phyloP scores from a whole-genome alignment of 257 asterid genomes.

The Ilex asprella region DNA sequence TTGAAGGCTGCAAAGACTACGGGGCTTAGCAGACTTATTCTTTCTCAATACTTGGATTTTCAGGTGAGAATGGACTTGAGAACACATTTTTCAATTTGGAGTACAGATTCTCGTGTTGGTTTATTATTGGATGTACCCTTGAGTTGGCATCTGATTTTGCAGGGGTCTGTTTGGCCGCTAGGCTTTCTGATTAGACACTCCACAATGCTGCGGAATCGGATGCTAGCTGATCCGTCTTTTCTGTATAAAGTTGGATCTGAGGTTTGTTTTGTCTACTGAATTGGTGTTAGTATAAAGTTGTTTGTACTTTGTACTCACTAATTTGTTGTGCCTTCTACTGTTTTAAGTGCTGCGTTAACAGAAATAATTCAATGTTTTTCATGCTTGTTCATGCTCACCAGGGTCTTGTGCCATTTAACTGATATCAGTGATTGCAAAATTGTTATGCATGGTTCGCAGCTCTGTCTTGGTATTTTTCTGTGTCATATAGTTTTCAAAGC shows the following conservation, averaged over 20 bases:
- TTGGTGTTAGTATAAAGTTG: constrained; percentile 1
- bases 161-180: constrained; percentile 75
- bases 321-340: not conserved
- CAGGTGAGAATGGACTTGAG: constrained; percentile 40
- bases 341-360: not conserved
- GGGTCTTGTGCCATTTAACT: too few species aligned
- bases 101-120: not conserved
- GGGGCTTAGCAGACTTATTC: constrained; percentile 62
- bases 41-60: constrained; percentile 71
- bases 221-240: constrained; percentile 94
- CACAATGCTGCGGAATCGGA: constrained; percentile 77
- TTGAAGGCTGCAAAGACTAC: constrained; percentile 71
- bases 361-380: not conserved
- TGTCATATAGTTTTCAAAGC: not conserved
- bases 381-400: too few species aligned
- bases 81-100: not conserved
- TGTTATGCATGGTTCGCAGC: too few species aligned
- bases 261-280: constrained; percentile 39
- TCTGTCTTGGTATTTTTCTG: not conserved
- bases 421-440: too few species aligned
- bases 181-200: constrained; percentile 77
- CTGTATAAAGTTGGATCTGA: constrained; percentile 93
- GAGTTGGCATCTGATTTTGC: constrained; percentile 18
- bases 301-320: not conserved
- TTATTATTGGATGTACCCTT: not conserved